These are phyloP conservation scores for Dalechampia spathulata DNA, from an alignment of 441 rosid genomes.

Conservation along the genomic window DNA sequence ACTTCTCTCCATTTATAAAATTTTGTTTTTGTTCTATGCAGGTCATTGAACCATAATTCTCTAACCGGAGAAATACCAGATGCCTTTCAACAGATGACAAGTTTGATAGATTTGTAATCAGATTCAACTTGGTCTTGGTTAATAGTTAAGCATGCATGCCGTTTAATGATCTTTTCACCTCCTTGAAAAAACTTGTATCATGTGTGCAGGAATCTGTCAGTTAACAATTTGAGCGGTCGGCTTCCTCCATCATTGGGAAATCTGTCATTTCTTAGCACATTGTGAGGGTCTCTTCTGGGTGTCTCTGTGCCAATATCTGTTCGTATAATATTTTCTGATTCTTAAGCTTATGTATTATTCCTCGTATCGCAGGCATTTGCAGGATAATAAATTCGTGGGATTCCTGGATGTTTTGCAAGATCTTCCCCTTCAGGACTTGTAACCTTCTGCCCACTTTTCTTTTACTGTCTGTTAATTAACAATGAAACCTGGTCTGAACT, in stretches of 20 bases:
- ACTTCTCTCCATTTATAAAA: slow-evolving; percentile 8
- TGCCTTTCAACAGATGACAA: slow-evolving; percentile 46
- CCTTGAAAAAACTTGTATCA: too few relatives aligned
- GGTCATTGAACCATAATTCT: slow-evolving; percentile 59
- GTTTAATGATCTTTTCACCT: too few relatives aligned
- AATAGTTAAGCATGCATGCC: too few relatives aligned
- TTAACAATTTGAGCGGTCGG: slow-evolving; percentile 58
- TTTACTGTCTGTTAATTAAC: too few relatives aligned
- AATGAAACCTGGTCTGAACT: too few relatives aligned
- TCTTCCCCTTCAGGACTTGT: slow-evolving; percentile 72
- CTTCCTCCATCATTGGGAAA: slow-evolving; percentile 42
- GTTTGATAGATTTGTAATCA: slow-evolving; percentile 55
- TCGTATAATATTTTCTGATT: not conserved
- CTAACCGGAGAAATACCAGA: slow-evolving; percentile 74
- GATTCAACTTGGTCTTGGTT: slow-evolving; percentile 3
- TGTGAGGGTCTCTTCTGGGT: slow-evolving; percentile 17
- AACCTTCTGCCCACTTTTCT: slow-evolving; percentile 16
- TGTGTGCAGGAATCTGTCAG: slow-evolving; percentile 70
- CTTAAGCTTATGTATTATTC: not conserved
- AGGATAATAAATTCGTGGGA: slow-evolving; percentile 73
- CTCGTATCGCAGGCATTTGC: slow-evolving; percentile 56
- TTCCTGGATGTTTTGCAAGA: slow-evolving; percentile 68
- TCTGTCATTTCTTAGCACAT: slow-evolving; percentile 18
- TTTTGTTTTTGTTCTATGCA: slow-evolving; percentile 22
- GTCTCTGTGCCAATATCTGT: not conserved